Evolutionary conservation across 1,284 basidiomycete species (phyloP).

Genomic region (Fistulinella staudtii): DNA sequence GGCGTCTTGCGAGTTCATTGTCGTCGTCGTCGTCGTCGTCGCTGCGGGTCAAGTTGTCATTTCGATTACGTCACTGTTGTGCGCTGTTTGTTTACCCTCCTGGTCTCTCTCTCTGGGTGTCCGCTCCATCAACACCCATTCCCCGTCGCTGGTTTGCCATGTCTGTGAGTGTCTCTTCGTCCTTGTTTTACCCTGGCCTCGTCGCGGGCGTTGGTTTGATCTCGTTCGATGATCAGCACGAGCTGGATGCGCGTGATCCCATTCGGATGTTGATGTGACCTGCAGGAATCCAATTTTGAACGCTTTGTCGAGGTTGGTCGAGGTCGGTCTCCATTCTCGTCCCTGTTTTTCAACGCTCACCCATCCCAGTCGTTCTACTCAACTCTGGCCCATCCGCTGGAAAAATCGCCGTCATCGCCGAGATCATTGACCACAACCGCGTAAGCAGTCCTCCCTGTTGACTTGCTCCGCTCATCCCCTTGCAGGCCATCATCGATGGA

Average conservation of each 20-base stretch:
- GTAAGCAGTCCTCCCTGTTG: slow-evolving; percentile 40
- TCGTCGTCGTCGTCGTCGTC: neutral
- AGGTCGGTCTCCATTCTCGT: slow-evolving; percentile 42
- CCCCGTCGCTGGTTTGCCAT: slow-evolving; percentile 13
- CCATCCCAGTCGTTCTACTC: slow-evolving; percentile 81
- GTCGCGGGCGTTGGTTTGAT: neutral
- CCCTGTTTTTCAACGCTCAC: neutral
- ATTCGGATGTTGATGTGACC: slow-evolving; percentile 17
- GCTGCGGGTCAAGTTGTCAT: slow-evolving; percentile 3
- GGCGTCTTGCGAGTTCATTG: slow-evolving; percentile 47
- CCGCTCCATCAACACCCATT: slow-evolving; percentile 6
- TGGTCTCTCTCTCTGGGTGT: neutral
- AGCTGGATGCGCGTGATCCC: slow-evolving; percentile 12
- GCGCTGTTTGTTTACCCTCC: slow-evolving; percentile 12
- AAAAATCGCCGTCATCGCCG: slow-evolving; percentile 92
- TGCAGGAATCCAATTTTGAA: slow-evolving; percentile 84
- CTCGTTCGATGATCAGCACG: neutral
- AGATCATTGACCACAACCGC: slow-evolving; percentile 99
- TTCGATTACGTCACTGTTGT: slow-evolving; percentile 12
- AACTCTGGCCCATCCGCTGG: slow-evolving; percentile 84
- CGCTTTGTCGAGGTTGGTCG: slow-evolving; percentile 99
- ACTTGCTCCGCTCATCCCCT: neutral
- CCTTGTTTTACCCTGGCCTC: no score
- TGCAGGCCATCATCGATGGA: slow-evolving; percentile 92
- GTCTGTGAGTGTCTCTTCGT: slow-evolving; percentile 18